Evolutionary conservation across 345 rosid genomes (phyloP), one percentile per base, ranked within the genome.

Genomic region (Salix koriyanagi): DNA sequence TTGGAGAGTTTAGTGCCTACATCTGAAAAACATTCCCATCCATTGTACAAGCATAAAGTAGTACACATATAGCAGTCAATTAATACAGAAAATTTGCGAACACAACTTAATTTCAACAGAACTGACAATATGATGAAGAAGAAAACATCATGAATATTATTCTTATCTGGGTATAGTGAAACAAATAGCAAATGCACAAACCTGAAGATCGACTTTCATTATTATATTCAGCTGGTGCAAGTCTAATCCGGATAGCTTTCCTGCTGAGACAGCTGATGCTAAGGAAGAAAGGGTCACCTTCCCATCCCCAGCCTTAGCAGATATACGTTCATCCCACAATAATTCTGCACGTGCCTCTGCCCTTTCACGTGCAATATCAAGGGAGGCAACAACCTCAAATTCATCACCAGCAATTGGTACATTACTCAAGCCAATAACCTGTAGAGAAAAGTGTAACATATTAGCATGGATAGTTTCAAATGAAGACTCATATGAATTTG

Each of bases 141-240:
- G 13, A 71, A 54, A 70, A 44, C 15, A 5, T 74, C 56, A 54
- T 10, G 66, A 11, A 32, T 41, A 74, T 34, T 52, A 26, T 28
- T 74, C 30, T 15, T 30, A 12, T 30, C 26, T 23, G 5, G 21
- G 4, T 4, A 46, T 6, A 28, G 4, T 65, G 25, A 54, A 18
- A 25, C 1, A 16, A 42, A 48, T 26, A 67, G 78, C 23, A 69
- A 36, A 64, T 69, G 70, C 39, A 71, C 77, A 77, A 86, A 96
- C 98, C 98, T 96, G 99, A 78, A 96, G 87, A 77, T 96, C 99
- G 23, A 96, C 98, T 86, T 96, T 96, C 89, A 93, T 67, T 74
- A 96, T 88, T 73, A 93, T 84, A 89, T 93, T 96, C 75, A 96
- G 89, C 85, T 90, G 97, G 85, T 96, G 99, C 89, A 96, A 89